Base-by-base conservation (phyloP, 78 protist genomes). In the Bodo saltans region DNA sequence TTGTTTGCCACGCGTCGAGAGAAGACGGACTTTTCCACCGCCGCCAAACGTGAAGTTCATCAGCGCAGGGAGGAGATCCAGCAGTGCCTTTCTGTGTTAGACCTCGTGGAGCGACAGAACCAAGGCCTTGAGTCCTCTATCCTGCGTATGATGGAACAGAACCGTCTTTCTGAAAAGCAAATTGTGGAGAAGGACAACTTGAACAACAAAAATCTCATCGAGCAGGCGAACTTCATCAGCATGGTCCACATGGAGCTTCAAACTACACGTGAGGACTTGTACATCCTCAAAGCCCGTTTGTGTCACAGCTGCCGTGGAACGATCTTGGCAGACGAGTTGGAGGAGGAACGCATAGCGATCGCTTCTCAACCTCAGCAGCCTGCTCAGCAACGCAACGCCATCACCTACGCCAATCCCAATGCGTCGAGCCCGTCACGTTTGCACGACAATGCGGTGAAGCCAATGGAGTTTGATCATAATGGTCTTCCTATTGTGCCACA, bases 221-320 rank as follows among this genome's bases (percentile, higher is more conserved):
- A 76, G n/a, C 81, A 76, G 33, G 81, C 81, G 32, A 76, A 76
- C 52, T 76, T 76, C 69, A 4, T 76, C 35, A 67, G 69, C 29
- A 76, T 76, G 81, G 70, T 76, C 39, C 81, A 76, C 52, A 76
- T 76, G 81, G 81, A 76, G 12, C 81, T 76, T 28, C 81, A 76
- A 38, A 76, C 81, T 17, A 38, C 35, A 3, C 67, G 81, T 32
- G 81, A 76, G 25, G 81, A 76, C 25, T 27, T 76, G 34, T 76
- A 76, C 69, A 76, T 76, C 42, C 12, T 76, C 25, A 76, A 76
- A 38, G 34, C 42, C 69, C 35, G 81, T 17, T 67, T 76, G 67
- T 76, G 81, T 38, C 81, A 76, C 69, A 47, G 42, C 25, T 76
- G 81, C 69, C 35, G 81, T 17, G 81, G 34, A 47, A 28, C 11